Percentiles rank a stretch among this genome's conserved stretches.
These are phyloP conservation scores for Umbelopsis sp. DNA, from an alignment of 192 early-diverging fungal genomes.

Conservation along the genomic window DNA sequence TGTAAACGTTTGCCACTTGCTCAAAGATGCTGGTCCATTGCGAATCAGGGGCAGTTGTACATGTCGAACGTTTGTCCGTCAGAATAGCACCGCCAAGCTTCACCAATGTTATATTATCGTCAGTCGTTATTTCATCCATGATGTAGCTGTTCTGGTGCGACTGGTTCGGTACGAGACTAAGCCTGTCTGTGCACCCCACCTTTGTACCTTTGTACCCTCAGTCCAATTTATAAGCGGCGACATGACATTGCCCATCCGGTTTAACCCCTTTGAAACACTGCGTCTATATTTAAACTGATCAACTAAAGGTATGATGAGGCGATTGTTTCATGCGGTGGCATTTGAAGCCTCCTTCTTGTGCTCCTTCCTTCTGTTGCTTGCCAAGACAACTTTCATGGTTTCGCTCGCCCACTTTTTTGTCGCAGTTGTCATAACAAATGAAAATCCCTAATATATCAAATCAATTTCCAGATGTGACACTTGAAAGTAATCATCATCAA, in stretches of 20 bases:
- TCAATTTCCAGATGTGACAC: neutral
- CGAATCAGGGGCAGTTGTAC: neutral
- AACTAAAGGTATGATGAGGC: too few relatives aligned
- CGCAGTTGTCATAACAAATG: neutral
- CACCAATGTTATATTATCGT: neutral
- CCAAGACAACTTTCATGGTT: neutral
- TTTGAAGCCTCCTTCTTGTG: too few relatives aligned
- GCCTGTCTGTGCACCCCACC: too few relatives aligned
- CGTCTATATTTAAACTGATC: too few relatives aligned
- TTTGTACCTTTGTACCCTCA: too few relatives aligned
- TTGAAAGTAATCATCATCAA: neutral
- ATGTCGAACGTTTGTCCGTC: conserved; percentile 6
- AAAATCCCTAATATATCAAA: neutral
- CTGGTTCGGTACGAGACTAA: too few relatives aligned
- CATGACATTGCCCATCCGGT: too few relatives aligned
- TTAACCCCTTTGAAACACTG: too few relatives aligned
- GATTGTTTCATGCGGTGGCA: too few relatives aligned
- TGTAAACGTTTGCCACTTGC: neutral
- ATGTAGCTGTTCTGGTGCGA: neutral
- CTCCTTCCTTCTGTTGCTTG: too few relatives aligned
- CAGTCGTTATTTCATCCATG: neutral
- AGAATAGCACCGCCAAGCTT: conserved; percentile 5
- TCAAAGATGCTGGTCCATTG: neutral
- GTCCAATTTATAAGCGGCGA: too few relatives aligned
- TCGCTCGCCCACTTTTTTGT: neutral